Evolutionary conservation across 805 yeast genomes (phyloP).

Genomic region (Suhomyces canberraensis): DNA sequence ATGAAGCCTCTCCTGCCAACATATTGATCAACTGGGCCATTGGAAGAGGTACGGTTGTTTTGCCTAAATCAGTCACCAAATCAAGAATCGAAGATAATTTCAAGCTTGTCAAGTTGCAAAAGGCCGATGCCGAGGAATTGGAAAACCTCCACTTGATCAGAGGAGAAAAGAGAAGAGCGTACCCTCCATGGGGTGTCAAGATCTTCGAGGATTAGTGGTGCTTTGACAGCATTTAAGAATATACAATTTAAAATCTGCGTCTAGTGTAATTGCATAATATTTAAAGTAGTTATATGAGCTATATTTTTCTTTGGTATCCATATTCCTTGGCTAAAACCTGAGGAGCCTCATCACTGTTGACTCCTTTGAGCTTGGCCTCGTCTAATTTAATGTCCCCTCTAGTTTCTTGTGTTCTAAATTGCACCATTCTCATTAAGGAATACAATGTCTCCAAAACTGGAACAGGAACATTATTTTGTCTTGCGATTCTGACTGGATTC

Average conservation of each 20-base stretch:
- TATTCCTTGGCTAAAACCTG: neutral
- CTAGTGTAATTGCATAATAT: too few relatives aligned
- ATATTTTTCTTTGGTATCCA: too few relatives aligned
- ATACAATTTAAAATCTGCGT: too few relatives aligned
- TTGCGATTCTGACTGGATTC: conserved; percentile 38
- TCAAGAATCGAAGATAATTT: conserved; percentile 36
- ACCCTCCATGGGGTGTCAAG: too few relatives aligned
- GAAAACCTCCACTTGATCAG: conserved; percentile 51
- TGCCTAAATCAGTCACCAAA: conserved; percentile 36
- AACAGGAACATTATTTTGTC: conserved; percentile 39
- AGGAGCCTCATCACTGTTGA: conserved; percentile 18
- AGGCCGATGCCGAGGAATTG: conserved; percentile 41
- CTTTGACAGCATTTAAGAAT: too few relatives aligned
- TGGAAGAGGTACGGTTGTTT: conserved; percentile 51
- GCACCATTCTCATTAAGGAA: conserved; percentile 55
- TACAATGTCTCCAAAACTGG: conserved; percentile 63
- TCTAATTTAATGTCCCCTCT: conserved; percentile 39
- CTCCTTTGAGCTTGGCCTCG: conserved; percentile 16
- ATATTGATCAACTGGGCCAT: conserved; percentile 58
- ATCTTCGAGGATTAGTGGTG: too few relatives aligned
- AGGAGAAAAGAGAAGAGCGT: too few relatives aligned
- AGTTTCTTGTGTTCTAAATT: conserved; percentile 57
- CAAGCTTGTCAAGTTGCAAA: conserved; percentile 32
- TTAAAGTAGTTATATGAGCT: too few relatives aligned
- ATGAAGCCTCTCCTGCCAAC: conserved; percentile 46